Evolutionary conservation across 1,284 basidiomycete species (phyloP).

Genomic region (Neolentinus lepideus): DNA sequence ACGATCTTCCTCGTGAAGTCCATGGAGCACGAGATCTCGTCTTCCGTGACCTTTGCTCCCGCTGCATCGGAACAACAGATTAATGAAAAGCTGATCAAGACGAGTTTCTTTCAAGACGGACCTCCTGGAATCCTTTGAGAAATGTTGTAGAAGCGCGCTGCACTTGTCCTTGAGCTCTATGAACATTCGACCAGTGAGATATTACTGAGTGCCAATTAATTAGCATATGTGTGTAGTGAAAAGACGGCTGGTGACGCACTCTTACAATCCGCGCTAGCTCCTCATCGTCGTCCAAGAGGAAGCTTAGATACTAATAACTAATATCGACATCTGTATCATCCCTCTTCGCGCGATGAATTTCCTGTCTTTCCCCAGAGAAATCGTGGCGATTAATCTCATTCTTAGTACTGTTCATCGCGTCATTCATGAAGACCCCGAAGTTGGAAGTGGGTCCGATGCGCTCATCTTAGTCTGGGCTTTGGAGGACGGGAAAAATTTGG

Average conservation of each 20-base stretch:
- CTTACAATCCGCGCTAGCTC: constrained; percentile 74
- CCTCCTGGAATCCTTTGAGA: constrained; percentile 89
- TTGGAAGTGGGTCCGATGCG: constrained; percentile 87
- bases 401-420: constrained; percentile 91
- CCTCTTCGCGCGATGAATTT: constrained; percentile 85
- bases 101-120: constrained; percentile 23
- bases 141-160: constrained; percentile 78
- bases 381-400: constrained; percentile 96
- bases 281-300: constrained; percentile 94
- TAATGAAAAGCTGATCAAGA: constrained; percentile 2
- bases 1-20: constrained; percentile 77
- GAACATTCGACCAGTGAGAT: constrained; percentile 82
- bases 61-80: constrained; percentile 37
- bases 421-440: constrained; percentile 93
- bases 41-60: constrained; percentile 78
- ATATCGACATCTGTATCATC: constrained; percentile 97
- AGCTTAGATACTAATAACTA: constrained; percentile 92
- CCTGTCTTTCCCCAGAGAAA: constrained; percentile 87
- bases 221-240: neutral
- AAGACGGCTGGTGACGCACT: constrained; percentile 36
- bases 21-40: constrained; percentile 77
- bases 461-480: constrained; percentile 99
- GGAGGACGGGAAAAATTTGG: constrained; percentile 99
- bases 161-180: constrained; percentile 93
- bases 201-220: constrained; percentile 52